Percentiles rank a stretch among this genome's conserved stretches.
Evolutionary conservation across 2,329 filamentous ascomycete species (phyloP).

Genomic region (Calonectria fujianensis): DNA sequence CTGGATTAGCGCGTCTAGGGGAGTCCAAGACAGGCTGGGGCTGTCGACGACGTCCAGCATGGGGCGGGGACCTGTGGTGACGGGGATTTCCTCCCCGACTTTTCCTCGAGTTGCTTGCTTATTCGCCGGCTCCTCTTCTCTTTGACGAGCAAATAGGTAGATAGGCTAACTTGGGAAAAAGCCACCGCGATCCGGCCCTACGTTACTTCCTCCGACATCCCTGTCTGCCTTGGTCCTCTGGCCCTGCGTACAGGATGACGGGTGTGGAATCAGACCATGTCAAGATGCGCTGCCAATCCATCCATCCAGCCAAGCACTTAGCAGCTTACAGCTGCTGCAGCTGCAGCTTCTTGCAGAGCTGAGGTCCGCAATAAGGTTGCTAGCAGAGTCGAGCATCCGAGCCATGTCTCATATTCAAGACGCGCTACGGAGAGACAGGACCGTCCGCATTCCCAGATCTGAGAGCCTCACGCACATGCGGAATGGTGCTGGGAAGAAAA

Average conservation of each 20-base stretch:
- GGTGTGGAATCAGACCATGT: conserved; percentile 34
- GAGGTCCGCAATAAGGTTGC: conserved; percentile 24
- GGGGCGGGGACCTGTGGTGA: conserved; percentile 27
- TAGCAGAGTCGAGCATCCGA: conserved; percentile 15
- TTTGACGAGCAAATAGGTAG: neutral
- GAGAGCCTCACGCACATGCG: conserved; percentile 28
- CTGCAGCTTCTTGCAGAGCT: neutral
- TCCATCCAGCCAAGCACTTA: conserved; percentile 7
- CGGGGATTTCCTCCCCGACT: conserved; percentile 17
- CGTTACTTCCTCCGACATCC: conserved; percentile 12
- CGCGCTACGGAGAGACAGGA: conserved; percentile 33
- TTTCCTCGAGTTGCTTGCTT: conserved; percentile 20
- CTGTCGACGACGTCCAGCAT: conserved; percentile 29
- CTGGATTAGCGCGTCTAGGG: conserved; percentile 47
- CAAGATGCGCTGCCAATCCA: neutral
- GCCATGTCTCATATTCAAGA: conserved; percentile 31
- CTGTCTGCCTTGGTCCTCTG: conserved; percentile 18
- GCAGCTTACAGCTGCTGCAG: neutral
- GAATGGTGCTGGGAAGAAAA: neutral
- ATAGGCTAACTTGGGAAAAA: conserved; percentile 12
- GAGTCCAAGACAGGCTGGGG: conserved; percentile 36
- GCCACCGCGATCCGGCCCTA: conserved; percentile 33
- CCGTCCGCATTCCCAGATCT: conserved; percentile 20
- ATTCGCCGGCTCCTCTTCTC: conserved; percentile 10
- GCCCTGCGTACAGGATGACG: conserved; percentile 27